Evolutionary conservation across 2,329 filamentous ascomycete species (phyloP), one percentile per base, ranked within the genome.

Genomic region (Phaeomoniella chlamydospora): DNA sequence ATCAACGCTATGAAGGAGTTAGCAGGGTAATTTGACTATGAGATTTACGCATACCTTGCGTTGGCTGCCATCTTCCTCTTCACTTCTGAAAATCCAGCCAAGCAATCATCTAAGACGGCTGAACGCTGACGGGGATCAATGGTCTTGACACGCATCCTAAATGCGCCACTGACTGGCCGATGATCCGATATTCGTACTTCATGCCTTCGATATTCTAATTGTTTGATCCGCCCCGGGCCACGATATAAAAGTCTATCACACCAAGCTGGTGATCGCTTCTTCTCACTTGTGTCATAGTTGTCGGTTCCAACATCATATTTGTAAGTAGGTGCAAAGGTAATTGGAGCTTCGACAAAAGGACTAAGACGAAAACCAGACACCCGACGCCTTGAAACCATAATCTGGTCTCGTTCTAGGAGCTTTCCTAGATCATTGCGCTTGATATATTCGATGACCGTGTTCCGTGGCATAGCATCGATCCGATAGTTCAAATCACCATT

Each of bases 401-500:
- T 69, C 54, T 98, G 90, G 51, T 98, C 90, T 34, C 90, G 77
- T 39, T 96, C 88, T 0, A 98, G 75, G 2, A 98, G 71, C 52
- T 94, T 93, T 17, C 67, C 51, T 2, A 96, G 67, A 45, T 96
- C 93, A 42, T 80, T 78, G 30, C 79, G 70, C 43, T 82, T 79
- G 35, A 96, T 74, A 2, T 85, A 86, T 40, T 78, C 79, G 37
- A 96, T 80, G 3, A 98, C 88, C 0, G 83, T 86, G 49, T 96
- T 85, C 34, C 90, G 82, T 13, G 85, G 85, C 74, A 96, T 94
- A 15, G 87, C 86, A 55, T 98, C 90, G 50, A 98, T 96, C 42
- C 90, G 86, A 57, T 98, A 98, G 59, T 98, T 98, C 34, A 98
- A 69, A 54, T 98, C 90, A 17, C 90, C 90, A 49, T 96, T 96